These are phyloP conservation scores for Nepenthes gracilis DNA, from an alignment of 148 eudicot genomes.

Conservation along the genomic window DNA sequence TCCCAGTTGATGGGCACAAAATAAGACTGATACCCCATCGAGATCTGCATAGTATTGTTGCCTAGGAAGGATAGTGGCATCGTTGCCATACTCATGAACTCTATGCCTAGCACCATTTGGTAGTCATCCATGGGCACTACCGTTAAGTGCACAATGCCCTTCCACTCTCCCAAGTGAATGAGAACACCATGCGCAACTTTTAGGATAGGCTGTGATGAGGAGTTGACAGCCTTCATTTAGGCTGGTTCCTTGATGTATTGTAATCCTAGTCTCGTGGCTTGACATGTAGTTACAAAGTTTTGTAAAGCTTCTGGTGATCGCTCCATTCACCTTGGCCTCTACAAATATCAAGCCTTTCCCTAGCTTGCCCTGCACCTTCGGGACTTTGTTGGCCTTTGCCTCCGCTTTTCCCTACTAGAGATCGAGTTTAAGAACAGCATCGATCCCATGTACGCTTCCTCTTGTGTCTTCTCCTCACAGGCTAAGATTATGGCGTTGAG, in stretches of 20 bases:
- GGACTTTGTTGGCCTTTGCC: background rate
- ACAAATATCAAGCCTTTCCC: background rate
- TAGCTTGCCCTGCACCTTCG: background rate
- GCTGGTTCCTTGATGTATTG: background rate
- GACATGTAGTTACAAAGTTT: slow-evolving; percentile 5
- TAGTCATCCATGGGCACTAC: background rate
- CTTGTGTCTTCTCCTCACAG: too few species aligned
- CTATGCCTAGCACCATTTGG: slow-evolving; percentile 1
- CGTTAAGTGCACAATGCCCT: background rate
- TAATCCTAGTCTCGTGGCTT: background rate
- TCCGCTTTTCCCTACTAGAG: background rate
- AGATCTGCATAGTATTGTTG: background rate
- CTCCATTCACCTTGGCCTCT: background rate
- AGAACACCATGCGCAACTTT: background rate
- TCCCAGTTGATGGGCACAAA: background rate
- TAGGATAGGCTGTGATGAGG: background rate
- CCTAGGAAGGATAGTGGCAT: background rate
- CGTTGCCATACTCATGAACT: background rate
- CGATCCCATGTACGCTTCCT: background rate
- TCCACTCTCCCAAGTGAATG: background rate
- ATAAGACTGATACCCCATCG: background rate
- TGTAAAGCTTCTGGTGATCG: background rate
- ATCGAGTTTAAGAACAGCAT: too few species aligned
- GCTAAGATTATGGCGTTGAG: too few species aligned
- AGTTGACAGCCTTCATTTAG: slow-evolving; percentile 3